Base-by-base conservation (phyloP, 176 grass and related monocot genomes). In the Carex parvula region DNA sequence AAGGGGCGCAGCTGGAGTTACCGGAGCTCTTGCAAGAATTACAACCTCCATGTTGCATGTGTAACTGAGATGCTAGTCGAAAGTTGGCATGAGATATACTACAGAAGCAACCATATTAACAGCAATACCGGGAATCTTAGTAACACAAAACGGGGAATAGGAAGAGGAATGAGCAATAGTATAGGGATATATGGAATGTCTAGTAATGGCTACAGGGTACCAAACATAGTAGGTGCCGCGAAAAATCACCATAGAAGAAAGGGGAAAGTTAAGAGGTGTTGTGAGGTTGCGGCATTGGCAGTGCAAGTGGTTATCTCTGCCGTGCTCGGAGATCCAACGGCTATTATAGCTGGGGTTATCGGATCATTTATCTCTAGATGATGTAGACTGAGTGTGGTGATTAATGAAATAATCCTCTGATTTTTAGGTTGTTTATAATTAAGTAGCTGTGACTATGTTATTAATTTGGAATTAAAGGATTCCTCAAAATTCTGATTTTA, bases 11-110 rank as follows among this genome's bases (percentile, higher is more conserved):
- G 95, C 88, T 98, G 95, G 95, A 95, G 92, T 63, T 98, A 98
- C 86, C 86, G 89, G 64, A 98, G 95, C 79, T 83, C 87, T 61
- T 98, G 95, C 88, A 81, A 83, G 86, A 91, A 84, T 84, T 98
- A 95, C 76, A 93, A 94, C 86, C 95, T 98, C 69, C 95, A 98
- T 86, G 95, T 98, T 6, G 88, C 95, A 2, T 98, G 92, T 79
- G 95, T 98, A 24, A 88, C 89, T 80, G 95, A 95, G 69, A 91
- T 98, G 60, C 73, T 98, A 32, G 91, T 93, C 52, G 96, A 98
- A 68, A 98, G 93, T 87, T 98, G 93, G 96, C 87, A 86, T 72
- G 89, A 90, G 81, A 75, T 90, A 62, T 90, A 87, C 81, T 77
- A 83, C 82, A 88, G 90, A 85, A 8, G 64, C 81, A 15, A 60